Percentiles rank a stretch among this genome's conserved stretches.
Evolutionary conservation across 345 rosid genomes (phyloP).

Genomic region (Dipteronia dyeriana): DNA sequence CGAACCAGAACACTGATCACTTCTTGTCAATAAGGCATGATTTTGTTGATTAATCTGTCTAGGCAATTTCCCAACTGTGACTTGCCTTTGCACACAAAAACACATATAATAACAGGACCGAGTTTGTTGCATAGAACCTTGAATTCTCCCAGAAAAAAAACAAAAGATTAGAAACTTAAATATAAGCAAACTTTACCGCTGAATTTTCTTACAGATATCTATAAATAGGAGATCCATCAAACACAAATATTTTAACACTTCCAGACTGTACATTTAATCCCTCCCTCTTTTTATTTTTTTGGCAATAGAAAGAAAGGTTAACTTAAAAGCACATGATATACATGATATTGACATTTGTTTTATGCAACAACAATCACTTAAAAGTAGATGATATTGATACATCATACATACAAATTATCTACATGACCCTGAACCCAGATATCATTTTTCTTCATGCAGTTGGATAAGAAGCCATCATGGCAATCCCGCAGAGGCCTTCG

Average conservation of each 20-base stretch:
- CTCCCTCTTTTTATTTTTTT: background rate
- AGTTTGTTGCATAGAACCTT: no score
- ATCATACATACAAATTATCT: background rate
- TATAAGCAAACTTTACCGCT: background rate
- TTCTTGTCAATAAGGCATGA: no score
- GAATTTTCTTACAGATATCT: background rate
- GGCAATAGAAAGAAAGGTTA: background rate
- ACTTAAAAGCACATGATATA: background rate
- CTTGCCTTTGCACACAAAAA: no score
- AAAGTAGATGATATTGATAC: background rate
- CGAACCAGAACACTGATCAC: no score
- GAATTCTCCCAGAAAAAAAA: background rate
- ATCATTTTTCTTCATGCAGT: constrained; percentile 17
- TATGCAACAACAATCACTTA: background rate
- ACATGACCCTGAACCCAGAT: background rate
- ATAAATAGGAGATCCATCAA: background rate
- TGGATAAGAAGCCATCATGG: constrained; percentile 45
- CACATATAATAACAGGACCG: no score
- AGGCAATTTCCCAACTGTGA: no score
- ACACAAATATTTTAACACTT: background rate
- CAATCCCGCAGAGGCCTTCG: constrained; percentile 61
- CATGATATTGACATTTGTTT: constrained; percentile 11
- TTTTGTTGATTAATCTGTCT: no score
- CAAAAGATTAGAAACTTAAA: background rate
- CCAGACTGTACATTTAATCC: background rate